Conservation (phyloP, 2,329 filamentous ascomycete genomes). For the Amauroascus niger region DNA sequence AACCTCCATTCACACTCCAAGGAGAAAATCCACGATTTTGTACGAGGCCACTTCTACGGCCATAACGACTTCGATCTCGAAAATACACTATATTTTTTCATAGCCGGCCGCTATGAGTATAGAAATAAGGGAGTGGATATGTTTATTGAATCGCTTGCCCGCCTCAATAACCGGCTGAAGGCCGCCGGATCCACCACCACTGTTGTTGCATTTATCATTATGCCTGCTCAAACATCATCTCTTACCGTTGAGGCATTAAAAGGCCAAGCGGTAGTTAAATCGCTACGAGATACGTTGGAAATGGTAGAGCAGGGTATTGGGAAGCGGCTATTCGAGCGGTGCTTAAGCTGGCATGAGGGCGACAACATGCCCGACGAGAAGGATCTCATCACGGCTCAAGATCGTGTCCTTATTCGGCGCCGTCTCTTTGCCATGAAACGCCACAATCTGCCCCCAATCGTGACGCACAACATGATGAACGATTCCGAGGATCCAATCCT, state of each 20-base stretch:
- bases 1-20: slow-evolving; percentile 94
- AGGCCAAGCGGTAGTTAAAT: slow-evolving; percentile 95
- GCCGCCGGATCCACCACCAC: slow-evolving; percentile 75
- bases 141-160: slow-evolving; percentile 95
- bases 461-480: slow-evolving; percentile 98
- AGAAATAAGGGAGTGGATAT: slow-evolving; percentile 98
- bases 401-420: slow-evolving; percentile 83
- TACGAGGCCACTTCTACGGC: slow-evolving; percentile 95
- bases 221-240: slow-evolving; percentile 93
- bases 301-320: slow-evolving; percentile 89
- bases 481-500: slow-evolving; percentile 87
- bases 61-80: slow-evolving; percentile 96
- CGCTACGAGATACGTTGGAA: slow-evolving; percentile 81
- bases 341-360: slow-evolving; percentile 90
- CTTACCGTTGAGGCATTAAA: slow-evolving; percentile 92
- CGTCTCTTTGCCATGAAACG: slow-evolving; percentile 96
- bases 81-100: slow-evolving; percentile 97
- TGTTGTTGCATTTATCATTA: slow-evolving; percentile 95
- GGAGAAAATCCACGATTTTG: slow-evolving; percentile 96
- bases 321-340: slow-evolving; percentile 87
- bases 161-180: slow-evolving; percentile 90
- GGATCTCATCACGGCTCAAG: slow-evolving; percentile 82
- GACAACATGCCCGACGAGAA: slow-evolving; percentile 91
- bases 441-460: slow-evolving; percentile 78
- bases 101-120: slow-evolving; percentile 92